Evolutionary conservation across 208 protist genomes (phyloP), one percentile per base, ranked within the genome.

Genomic region (Leishmania mexicana): DNA sequence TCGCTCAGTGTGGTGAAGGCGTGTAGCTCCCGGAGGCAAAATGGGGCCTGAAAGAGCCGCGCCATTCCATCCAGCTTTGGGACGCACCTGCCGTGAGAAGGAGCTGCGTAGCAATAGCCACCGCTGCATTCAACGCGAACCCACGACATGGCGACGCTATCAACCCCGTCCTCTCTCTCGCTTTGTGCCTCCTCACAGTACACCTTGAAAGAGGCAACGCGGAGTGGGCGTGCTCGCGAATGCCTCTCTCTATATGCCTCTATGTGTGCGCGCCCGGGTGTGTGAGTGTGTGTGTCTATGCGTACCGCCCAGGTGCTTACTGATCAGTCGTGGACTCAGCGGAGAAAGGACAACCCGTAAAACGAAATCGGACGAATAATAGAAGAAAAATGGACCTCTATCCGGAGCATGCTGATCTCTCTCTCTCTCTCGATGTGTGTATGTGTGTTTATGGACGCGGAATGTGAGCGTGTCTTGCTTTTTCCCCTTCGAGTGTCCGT

Each of bases 91-190:
- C 78, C 82, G 58, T 90, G 91, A 0, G 91, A 95, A 6, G 94
- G 94, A 6, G 92, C 90, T 31, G 79, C 75, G 79, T 94, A 89
- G 38, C 91, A 87, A 35, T 80, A 47, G 31, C 92, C 92, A 51
- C 78, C 84, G 31, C 68, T 83, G 45, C 85, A 86, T 78, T 93
- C 84, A 31, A 97, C 83, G 8, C 85, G 85, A 67, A 94, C 83
- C 92, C 94, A 97, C 24, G 87, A 76, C 92, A 96, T 96, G 64
- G 47, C 24, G 35, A 65, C 15, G 57, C 51, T 62, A n/a, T 21
- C 17, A 71, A 8, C 11, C 28, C 65, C 21, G 19, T 84, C 67
- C 13, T 11, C 28, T 81, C 42, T 42, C 28, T 49, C 38, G 17
- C 45, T 74, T 73, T 57, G 42, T 81, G 62, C n/a, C 62, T 68